phyloP scores from a whole-genome alignment of 1,284 basidiomycete genomes.

The Ustilago tritici region DNA sequence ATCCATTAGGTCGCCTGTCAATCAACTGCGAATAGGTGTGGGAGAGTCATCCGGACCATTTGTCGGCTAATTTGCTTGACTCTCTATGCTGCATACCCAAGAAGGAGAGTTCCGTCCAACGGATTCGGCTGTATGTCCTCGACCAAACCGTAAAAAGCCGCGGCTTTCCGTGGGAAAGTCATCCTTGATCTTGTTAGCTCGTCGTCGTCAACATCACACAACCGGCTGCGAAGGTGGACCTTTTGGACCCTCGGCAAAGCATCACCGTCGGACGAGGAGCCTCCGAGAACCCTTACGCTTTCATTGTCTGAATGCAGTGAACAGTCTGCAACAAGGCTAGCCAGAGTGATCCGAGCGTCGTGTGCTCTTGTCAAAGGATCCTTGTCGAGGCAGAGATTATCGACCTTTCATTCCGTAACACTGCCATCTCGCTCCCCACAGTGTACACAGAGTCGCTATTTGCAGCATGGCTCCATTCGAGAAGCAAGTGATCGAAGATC shows the following conservation, averaged over 20 bases:
- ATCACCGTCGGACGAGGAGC: constrained; percentile 14
- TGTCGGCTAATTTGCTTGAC: constrained; percentile 8
- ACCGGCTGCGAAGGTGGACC: not conserved
- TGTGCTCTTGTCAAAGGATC: not conserved
- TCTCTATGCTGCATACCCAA: not conserved
- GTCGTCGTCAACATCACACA: not conserved
- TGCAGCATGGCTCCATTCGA: constrained; percentile 26
- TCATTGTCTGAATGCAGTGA: not conserved
- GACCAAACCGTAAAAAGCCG: not conserved
- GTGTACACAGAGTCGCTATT: not conserved
- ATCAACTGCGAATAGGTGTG: not conserved
- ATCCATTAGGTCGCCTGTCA: not conserved
- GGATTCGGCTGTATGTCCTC: not conserved
- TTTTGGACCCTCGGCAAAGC: constrained; percentile 4
- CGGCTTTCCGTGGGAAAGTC: too few relatives aligned
- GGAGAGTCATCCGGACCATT: not conserved
- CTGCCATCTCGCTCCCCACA: not conserved
- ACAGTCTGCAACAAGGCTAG: not conserved
- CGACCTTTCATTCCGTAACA: not conserved
- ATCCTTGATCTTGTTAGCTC: constrained; percentile 1
- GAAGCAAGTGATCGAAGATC: constrained; percentile 26
- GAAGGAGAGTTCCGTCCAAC: constrained; percentile 3
- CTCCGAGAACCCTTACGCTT: constrained; percentile 15
- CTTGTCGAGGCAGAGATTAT: not conserved
- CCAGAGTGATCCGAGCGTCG: constrained; percentile 3